Conservation (phyloP, 2,329 filamentous ascomycete genomes). For the Leptodontidium sp. region DNA sequence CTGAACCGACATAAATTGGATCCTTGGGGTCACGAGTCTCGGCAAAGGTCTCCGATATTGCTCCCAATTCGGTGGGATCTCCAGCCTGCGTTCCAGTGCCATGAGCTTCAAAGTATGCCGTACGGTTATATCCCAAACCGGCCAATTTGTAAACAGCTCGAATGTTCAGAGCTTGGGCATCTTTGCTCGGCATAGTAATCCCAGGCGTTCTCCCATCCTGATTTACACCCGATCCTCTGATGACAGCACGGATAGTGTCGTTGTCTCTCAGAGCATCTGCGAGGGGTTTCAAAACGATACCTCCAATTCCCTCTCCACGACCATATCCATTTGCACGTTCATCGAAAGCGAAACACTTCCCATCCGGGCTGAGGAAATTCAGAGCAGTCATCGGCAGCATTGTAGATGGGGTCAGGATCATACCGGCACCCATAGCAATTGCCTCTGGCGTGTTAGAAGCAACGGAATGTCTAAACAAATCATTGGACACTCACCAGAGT, state of each 20-base stretch:
- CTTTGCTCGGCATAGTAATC: constrained; percentile 54
- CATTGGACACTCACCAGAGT: constrained; percentile 5
- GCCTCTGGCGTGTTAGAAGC: constrained; percentile 7
- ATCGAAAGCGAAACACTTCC: constrained; percentile 26
- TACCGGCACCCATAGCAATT: constrained; percentile 35
- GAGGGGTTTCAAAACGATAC: constrained; percentile 40
- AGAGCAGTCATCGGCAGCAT: constrained; percentile 21
- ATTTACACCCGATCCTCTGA: constrained; percentile 53
- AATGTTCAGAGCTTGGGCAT: constrained; percentile 49
- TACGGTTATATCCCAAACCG: constrained; percentile 26
- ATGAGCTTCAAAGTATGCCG: constrained; percentile 41
- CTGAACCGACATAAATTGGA: constrained; percentile 38
- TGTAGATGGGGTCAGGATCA: constrained; percentile 33
- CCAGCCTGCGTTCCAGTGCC: constrained; percentile 42
- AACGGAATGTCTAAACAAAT: neutral
- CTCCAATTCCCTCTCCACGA: constrained; percentile 53
- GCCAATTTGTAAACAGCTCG: constrained; percentile 29
- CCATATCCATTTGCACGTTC: constrained; percentile 50
- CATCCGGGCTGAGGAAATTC: constrained; percentile 24
- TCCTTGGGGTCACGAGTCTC: constrained; percentile 27
- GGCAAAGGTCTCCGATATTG: constrained; percentile 34
- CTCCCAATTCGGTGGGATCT: constrained; percentile 40
- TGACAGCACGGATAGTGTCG: constrained; percentile 47
- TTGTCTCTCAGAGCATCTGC: constrained; percentile 21
- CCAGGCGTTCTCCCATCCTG: constrained; percentile 56